phyloP scores from a whole-genome alignment of 306 rosid species.

The Neltuma alba region DNA sequence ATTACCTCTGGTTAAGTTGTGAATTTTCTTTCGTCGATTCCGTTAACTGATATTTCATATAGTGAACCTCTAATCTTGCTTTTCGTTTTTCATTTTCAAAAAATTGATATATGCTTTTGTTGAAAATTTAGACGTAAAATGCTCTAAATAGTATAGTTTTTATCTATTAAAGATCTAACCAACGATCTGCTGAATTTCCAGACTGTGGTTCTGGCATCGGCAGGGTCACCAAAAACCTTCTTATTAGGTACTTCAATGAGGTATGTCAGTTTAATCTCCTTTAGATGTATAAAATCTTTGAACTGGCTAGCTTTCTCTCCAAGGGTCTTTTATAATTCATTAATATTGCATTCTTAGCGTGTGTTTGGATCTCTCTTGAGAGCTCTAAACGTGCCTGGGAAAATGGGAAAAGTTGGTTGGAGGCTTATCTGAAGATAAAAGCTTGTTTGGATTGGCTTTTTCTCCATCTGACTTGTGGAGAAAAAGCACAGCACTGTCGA shows the following conservation, averaged over 20 bases:
- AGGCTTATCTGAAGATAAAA: too few species aligned
- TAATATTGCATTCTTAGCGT: constrained; percentile 9
- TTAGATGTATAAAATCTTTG: not conserved
- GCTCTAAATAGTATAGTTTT: constrained; percentile 1
- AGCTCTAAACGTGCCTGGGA: too few species aligned
- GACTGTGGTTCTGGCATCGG: constrained; percentile 99
- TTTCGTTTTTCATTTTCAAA: not conserved
- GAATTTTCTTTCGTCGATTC: not conserved
- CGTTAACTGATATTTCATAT: not conserved
- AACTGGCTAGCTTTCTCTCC: not conserved
- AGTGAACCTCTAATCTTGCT: not conserved
- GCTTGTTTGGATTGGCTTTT: too few species aligned
- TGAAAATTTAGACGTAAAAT: not conserved
- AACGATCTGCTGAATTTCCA: constrained; percentile 40
- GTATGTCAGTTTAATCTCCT: constrained; percentile 49
- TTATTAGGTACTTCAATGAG: constrained; percentile 87
- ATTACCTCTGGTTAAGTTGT: not conserved
- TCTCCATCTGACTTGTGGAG: too few species aligned
- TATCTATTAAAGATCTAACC: constrained; percentile 18
- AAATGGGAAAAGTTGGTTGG: too few species aligned
- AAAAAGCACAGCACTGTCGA: too few species aligned
- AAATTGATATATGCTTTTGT: constrained; percentile 12
- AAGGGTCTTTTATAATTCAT: not conserved
- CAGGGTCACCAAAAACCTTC: constrained; percentile 83
- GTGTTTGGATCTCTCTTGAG: too few species aligned